Evolutionary conservation across 1,139 yeast species (phyloP), one percentile per base, ranked within the genome.

Genomic region (Nakaseomyces nivariensis): DNA sequence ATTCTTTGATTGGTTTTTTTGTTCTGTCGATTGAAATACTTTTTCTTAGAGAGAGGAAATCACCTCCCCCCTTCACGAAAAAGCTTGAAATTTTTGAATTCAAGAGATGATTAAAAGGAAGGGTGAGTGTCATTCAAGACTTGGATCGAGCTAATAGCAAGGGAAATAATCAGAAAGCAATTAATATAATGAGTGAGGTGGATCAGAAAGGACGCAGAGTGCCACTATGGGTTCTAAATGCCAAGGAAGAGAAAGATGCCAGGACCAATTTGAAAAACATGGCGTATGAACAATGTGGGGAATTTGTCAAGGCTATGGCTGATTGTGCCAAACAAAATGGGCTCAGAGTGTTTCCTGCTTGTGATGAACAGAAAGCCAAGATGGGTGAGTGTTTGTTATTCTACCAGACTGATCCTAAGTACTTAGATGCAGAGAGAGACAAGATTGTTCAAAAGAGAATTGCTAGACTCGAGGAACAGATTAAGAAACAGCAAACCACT

Each of bases 221-320:
- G 43, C 96, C 96, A 1, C 72, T 80, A 11, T 89, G 97, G 97
- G 78, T 87, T 58, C 72, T 89, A 41, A 80, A 94, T 0, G 96
- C 96, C 3, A 77, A 77, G 57, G 97, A 89, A 63, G 97, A 89
- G 63, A 83, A 83, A 67, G 79, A 82, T 57, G 81, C 88, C 36
- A 79, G 88, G 57, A 82, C 80, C 58, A 77, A 88, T 59, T 82
- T 94, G 81, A 85, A 88, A 67, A 79, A 75, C 54, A 77, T 76
- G 64, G 80, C 96, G 0, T 85, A 88, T 70, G 74, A 76, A 47
- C 70, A 72, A 54, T 89, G 97, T 66, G 89, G 83, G 59, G 82
- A 76, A 37, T 71, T 75, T 52, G 88, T 85, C 47, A 73, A 73
- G 60, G 76, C 74, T 51, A 62, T 63, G 75, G 79, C 79, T 3